Evolutionary conservation across 257 asterid species (phyloP), one percentile per base, ranked within the genome.

Genomic region (Solanum commersonii): DNA sequence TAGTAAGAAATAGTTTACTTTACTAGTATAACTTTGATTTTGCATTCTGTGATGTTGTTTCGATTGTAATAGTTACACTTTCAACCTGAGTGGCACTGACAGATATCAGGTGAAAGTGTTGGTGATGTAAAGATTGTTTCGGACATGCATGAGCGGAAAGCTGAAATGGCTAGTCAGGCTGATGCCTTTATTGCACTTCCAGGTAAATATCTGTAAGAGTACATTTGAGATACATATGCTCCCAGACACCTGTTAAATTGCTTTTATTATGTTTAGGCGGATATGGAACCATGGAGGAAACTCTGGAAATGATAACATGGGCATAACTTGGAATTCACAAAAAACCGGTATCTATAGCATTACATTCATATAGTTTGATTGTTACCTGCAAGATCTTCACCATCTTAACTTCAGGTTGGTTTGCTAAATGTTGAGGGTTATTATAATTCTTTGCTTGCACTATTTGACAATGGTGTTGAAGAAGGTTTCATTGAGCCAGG

Each of bases 131-230:
- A 90, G 90, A 93, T 97, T 81, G 99, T 96, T 89, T 87, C 98
- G 9, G 98, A 97, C 91, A 97, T 96, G 99, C 99, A 97, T 67
- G 98, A 97, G 93, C 98, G 99, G 23, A 97, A 97, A 90, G 98
- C 99, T 89, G 96, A 92, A 89, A 97, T 97, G 99, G 99, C 99
- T 83, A 90, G 92, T 49, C 93, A 94, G 88, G 94, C 99, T 73
- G 98, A 97, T 88, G 99, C 99, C 18, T 97, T 97, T 63, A 93
- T 97, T 76, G 98, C 99, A 90, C 99, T 97, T 91, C 99, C 99
- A 10, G 99, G 99, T 97, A 87, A 88, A 76, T 71, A 92, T 60
- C 8, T 71, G 35, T 40, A n/a, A 27, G 35, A 72, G 44, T 34
- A 74, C 71, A 49, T 33, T 23, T 31, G 38, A 25, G 84, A 60